Conservation (phyloP, 208 protist species). For the Endotrypanum monterogeii region DNA sequence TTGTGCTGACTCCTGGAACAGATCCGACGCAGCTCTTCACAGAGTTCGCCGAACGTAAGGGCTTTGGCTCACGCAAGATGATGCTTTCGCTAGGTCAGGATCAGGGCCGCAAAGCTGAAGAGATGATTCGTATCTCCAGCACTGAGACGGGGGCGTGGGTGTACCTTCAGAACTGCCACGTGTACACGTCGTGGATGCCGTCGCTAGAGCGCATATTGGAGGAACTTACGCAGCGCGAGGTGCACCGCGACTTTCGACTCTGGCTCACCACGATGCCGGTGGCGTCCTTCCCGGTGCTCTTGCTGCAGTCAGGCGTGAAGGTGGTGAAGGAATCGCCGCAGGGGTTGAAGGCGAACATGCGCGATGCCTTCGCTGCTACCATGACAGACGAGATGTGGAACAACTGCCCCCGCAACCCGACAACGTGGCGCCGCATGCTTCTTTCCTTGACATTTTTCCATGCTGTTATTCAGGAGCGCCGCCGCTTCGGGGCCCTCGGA, state of each 20-base stretch:
- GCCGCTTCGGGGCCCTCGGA: slow-evolving; percentile 94
- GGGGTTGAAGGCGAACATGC: slow-evolving; percentile 95
- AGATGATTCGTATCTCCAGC: slow-evolving; percentile 84
- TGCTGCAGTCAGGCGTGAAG: slow-evolving; percentile 96
- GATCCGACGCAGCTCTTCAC: slow-evolving; percentile 94
- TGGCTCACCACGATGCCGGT: slow-evolving; percentile 97
- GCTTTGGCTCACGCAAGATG: slow-evolving; percentile 87
- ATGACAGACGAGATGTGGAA: slow-evolving; percentile 86
- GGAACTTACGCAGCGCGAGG: slow-evolving; percentile 62
- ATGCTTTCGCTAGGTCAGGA: slow-evolving; percentile 96
- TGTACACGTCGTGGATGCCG: slow-evolving; percentile 95
- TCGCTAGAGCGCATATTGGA: slow-evolving; percentile 92
- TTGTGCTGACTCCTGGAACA: slow-evolving; percentile 94
- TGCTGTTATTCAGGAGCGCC: slow-evolving; percentile 93
- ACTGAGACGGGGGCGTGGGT: slow-evolving; percentile 91
- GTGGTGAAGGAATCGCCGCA: slow-evolving; percentile 97
- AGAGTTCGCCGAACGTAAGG: slow-evolving; percentile 92
- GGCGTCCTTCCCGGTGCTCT: slow-evolving; percentile 90
- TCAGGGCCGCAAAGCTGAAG: slow-evolving; percentile 92
- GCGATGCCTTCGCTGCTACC: slow-evolving; percentile 75
- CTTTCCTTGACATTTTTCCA: slow-evolving; percentile 96
- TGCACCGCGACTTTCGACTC: slow-evolving; percentile 94
- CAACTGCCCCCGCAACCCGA: slow-evolving; percentile 73
- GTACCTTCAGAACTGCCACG: slow-evolving; percentile 96
- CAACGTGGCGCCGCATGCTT: slow-evolving; percentile 93